Conservation (phyloP, 352 stramenopile genomes). For the Phytophthora rubi region DNA sequence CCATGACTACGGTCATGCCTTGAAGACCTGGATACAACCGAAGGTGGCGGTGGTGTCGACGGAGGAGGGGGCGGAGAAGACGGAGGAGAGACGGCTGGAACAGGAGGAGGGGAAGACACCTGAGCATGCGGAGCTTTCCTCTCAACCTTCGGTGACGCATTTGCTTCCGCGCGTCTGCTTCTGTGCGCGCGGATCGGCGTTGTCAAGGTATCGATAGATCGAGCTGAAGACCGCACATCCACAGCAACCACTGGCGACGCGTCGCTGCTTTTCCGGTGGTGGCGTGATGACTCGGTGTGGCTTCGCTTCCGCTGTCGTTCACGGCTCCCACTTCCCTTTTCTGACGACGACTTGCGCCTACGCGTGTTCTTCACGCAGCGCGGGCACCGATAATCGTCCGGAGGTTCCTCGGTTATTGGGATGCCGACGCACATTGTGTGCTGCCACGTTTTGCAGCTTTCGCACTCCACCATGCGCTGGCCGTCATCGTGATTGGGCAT, state of each 20-base stretch:
- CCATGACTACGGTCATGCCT: conserved; percentile 18
- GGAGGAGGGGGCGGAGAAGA: conserved; percentile 35
- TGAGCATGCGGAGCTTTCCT: conserved; percentile 28
- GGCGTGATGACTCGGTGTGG: conserved; percentile 10
- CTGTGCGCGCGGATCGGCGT: conserved; percentile 23
- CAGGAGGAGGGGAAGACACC: conserved; percentile 20
- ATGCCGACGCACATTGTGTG: conserved; percentile 74
- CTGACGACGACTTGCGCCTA: conserved; percentile 26
- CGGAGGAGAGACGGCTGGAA: conserved; percentile 25
- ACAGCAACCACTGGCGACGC: conserved; percentile 18
- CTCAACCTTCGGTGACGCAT: conserved; percentile 21
- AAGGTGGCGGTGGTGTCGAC: conserved; percentile 33
- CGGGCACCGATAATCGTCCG: conserved; percentile 64
- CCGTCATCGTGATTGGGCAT: conserved; percentile 74
- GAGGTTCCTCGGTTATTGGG: conserved; percentile 51
- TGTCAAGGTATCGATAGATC: conserved; percentile 18
- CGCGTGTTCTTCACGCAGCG: conserved; percentile 48
- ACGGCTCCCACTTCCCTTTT: conserved; percentile 24
- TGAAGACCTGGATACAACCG: conserved; percentile 12
- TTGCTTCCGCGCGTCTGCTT: conserved; percentile 20
- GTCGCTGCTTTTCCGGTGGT: conserved; percentile 27
- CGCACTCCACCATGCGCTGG: conserved; percentile 76
- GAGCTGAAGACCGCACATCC: conserved; percentile 28
- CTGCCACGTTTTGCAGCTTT: conserved; percentile 75
- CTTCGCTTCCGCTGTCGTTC: conserved; percentile 33